Percentiles rank a stretch among this genome's conserved stretches.
Evolutionary conservation across 305 asterid genomes (phyloP).

Genomic region (Vinca major): DNA sequence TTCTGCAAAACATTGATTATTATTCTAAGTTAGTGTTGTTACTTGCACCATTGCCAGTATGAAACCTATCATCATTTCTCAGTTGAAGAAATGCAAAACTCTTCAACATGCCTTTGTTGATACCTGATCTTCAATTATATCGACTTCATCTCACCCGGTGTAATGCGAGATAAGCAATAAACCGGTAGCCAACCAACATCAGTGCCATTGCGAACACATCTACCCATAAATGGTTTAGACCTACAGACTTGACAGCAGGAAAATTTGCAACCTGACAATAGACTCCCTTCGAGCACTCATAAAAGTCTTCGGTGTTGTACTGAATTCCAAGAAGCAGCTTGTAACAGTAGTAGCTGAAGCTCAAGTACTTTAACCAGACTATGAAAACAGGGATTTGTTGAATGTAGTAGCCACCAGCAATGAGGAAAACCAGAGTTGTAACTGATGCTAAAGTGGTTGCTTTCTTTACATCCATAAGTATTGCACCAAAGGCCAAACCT

Average conservation of each 20-base stretch:
- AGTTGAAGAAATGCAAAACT: slow-evolving; percentile 30
- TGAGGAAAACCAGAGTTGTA: slow-evolving; percentile 84
- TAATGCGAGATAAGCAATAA: slow-evolving; percentile 78
- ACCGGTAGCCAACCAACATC: slow-evolving; percentile 79
- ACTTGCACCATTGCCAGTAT: slow-evolving; percentile 40
- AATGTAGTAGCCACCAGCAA: slow-evolving; percentile 92
- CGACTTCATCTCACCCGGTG: slow-evolving; percentile 57
- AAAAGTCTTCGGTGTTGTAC: slow-evolving; percentile 50
- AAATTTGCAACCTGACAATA: slow-evolving; percentile 71
- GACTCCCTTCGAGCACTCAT: slow-evolving; percentile 62
- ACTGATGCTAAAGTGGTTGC: slow-evolving; percentile 92
- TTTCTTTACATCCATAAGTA: too few species aligned
- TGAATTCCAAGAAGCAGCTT: slow-evolving; percentile 88
- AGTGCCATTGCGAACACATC: slow-evolving; percentile 57
- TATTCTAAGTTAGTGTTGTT: slow-evolving; percentile 26
- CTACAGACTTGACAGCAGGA: slow-evolving; percentile 70
- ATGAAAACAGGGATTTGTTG: slow-evolving; percentile 84
- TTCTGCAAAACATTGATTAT: slow-evolving; percentile 19
- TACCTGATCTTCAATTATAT: slow-evolving; percentile 5
- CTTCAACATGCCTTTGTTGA: slow-evolving; percentile 13
- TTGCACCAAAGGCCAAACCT: slow-evolving; percentile 86
- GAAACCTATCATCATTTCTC: slow-evolving; percentile 28
- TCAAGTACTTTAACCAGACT: slow-evolving; percentile 75
- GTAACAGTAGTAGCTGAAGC: slow-evolving; percentile 93
- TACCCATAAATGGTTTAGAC: slow-evolving; percentile 58